A percentile compares a stretch with the other conserved stretches of the same genome.
These are phyloP conservation scores for Leonotis leonurus DNA, from an alignment of 257 asterid species.

Conservation along the genomic window DNA sequence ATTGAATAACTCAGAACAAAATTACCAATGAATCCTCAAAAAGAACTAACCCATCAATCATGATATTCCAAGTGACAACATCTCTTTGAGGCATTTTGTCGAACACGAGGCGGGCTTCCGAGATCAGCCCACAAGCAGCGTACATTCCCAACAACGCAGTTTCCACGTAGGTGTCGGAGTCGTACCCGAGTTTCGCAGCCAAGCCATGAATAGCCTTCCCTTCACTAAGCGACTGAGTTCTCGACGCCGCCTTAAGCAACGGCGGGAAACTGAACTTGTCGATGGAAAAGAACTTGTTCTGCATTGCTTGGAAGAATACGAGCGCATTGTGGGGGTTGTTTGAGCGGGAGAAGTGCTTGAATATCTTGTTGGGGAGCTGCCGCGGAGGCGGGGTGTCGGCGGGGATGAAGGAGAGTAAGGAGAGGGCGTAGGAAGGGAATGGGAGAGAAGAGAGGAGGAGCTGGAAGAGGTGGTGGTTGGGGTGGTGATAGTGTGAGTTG, in stretches of 20 bases:
- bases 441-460: slow-evolving; percentile 50
- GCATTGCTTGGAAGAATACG: slow-evolving; percentile 34
- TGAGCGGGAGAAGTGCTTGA: slow-evolving; percentile 49
- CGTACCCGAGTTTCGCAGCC: slow-evolving; percentile 49
- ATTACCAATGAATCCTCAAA: background rate
- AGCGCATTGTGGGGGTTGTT: slow-evolving; percentile 33
- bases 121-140: slow-evolving; percentile 39
- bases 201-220: slow-evolving; percentile 58
- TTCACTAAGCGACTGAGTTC: slow-evolving; percentile 28
- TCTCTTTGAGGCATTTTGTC: slow-evolving; percentile 66
- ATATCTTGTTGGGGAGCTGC: slow-evolving; percentile 39
- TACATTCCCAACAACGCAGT: slow-evolving; percentile 68
- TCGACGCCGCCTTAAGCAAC: slow-evolving; percentile 53
- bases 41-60: slow-evolving; percentile 61
- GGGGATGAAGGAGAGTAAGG: slow-evolving; percentile 42
- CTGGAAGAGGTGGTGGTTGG: slow-evolving; percentile 33
- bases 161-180: slow-evolving; percentile 57
- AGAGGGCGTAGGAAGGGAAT: slow-evolving; percentile 55
- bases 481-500: slow-evolving; percentile 25
- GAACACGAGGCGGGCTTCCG: slow-evolving; percentile 58
- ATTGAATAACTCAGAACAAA: background rate
- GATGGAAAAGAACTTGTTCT: slow-evolving; percentile 24
- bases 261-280: slow-evolving; percentile 65
- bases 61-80: slow-evolving; percentile 64
- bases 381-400: slow-evolving; percentile 26